These are phyloP conservation scores for Alisma plantagoaquatica DNA, from an alignment of 106 monocot species.

Conservation along the genomic window DNA sequence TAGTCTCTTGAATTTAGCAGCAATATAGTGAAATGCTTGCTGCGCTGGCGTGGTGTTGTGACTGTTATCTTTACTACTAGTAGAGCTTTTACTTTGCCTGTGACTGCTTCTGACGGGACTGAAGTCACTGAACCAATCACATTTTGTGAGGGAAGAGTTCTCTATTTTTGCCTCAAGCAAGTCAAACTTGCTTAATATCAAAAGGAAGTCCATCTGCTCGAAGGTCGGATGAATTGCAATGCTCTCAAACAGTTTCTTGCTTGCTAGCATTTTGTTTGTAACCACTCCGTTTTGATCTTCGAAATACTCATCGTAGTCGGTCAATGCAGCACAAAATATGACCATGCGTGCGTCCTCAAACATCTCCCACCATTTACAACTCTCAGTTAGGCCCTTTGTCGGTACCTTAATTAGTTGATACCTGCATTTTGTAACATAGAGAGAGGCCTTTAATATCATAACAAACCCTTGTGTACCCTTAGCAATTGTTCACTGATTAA, in stretches of 20 bases:
- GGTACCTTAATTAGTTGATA: slow-evolving; percentile 71
- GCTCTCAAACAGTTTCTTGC: slow-evolving; percentile 58
- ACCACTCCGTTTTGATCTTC: slow-evolving; percentile 29
- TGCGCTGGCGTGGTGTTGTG: slow-evolving; percentile 29
- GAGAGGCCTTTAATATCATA: too few relatives aligned
- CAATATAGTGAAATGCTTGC: slow-evolving; percentile 52
- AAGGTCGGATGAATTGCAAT: slow-evolving; percentile 42
- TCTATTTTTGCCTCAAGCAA: slow-evolving; percentile 57
- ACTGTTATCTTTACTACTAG: slow-evolving; percentile 13
- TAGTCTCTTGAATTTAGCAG: slow-evolving; percentile 61
- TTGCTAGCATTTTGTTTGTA: slow-evolving; percentile 69
- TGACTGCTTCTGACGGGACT: slow-evolving; percentile 41
- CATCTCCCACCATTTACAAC: slow-evolving; percentile 79
- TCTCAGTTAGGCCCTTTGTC: slow-evolving; percentile 42
- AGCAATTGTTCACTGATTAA: too few relatives aligned
- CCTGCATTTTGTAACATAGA: too few relatives aligned
- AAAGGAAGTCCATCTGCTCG: slow-evolving; percentile 52
- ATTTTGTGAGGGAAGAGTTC: slow-evolving; percentile 30
- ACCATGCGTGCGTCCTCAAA: slow-evolving; percentile 70
- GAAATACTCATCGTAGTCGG: slow-evolving; percentile 57
- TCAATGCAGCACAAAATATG: slow-evolving; percentile 50
- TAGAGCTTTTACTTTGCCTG: slow-evolving; percentile 1
- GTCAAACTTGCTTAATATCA: slow-evolving; percentile 74
- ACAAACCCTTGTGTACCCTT: too few relatives aligned
- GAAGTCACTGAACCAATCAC: slow-evolving; percentile 75